phyloP scores from a whole-genome alignment of 2,329 filamentous ascomycete species.

The Arthrinium puccinioides region DNA sequence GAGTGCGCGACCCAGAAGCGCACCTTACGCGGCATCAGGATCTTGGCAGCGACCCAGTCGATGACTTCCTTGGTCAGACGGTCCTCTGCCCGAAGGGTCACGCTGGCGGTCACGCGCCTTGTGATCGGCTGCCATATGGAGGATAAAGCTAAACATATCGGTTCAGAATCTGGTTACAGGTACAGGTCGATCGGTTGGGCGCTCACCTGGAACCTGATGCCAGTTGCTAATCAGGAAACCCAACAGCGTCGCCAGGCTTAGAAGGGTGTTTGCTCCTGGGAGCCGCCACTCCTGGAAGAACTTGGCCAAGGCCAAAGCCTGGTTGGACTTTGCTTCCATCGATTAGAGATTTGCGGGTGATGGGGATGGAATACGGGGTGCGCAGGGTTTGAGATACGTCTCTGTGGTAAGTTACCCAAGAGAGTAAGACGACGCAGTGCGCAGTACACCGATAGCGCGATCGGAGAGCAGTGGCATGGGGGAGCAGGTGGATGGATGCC shows the following conservation, averaged over 20 bases:
- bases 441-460: too few relatives aligned
- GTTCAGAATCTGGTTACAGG: too few relatives aligned
- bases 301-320: neutral
- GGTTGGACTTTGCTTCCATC: neutral
- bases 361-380: too few relatives aligned
- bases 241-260: neutral
- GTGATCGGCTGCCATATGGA: neutral
- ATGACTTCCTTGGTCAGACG: neutral
- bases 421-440: too few relatives aligned
- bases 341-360: too few relatives aligned
- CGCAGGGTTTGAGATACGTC: too few relatives aligned
- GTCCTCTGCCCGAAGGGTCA: neutral
- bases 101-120: conserved; percentile 1
- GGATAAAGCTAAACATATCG: neutral
- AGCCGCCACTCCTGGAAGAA: conserved; percentile 1
- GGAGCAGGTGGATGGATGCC: too few relatives aligned
- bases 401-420: too few relatives aligned
- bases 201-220: neutral
- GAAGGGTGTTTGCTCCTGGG: neutral
- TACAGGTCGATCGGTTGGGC: neutral
- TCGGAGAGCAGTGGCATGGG: too few relatives aligned
- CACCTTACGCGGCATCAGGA: neutral
- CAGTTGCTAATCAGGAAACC: neutral
- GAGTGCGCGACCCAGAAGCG: neutral
- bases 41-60: neutral